Base-by-base conservation (phyloP, 1,284 basidiomycete species). In the Cryptococcus floricola region DNA sequence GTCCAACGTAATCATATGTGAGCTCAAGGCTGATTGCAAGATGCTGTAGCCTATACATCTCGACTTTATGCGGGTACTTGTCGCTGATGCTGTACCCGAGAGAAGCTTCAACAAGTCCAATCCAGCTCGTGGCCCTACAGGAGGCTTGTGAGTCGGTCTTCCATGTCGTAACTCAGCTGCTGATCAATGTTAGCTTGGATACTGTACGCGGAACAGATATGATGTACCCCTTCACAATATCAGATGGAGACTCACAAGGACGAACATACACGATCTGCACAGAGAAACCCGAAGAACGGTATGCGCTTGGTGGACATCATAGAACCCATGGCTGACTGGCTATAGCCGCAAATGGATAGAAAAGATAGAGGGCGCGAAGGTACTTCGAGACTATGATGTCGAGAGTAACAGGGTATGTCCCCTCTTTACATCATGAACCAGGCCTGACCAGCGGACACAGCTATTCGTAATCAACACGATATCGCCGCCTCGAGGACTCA, bases 181-280 rank as follows among this genome's bases (percentile, higher is more conserved):
- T 50, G 12, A 28, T 52, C 14, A 28, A 49, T 14, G 14, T 7
- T 34, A 67, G 64, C 50, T 37, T 59, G 27, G 58, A 67, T 23
- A 59, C 60, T 4, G 44, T 57, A n/a, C 56, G 53, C n/a, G 53
- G 61, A 44, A 60, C 64, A 3, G 67, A 69, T 38, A 46, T 72
- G 46, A 70, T 72, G 67, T 72, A 60, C 42, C 70, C 70, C 1
- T 69, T 72, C 52, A 70, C 66, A 0, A 57, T 70, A 23, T 55
- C 65, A 2, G 59, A 58, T 13, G 58, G 57, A 5, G 62, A 62
- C 3, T 23, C 48, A 2, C 59, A 58, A 31, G 60, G 59, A 1
- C 39, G 60, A 27, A 59, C 63, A 18, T 69, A 69, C 53, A 69
- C 70, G 0, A 59, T 72, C 1, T 72, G 70, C 50, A 65, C 66